phyloP scores from a whole-genome alignment of 140 eudicot genomes.

The Bidens hawaiensis region DNA sequence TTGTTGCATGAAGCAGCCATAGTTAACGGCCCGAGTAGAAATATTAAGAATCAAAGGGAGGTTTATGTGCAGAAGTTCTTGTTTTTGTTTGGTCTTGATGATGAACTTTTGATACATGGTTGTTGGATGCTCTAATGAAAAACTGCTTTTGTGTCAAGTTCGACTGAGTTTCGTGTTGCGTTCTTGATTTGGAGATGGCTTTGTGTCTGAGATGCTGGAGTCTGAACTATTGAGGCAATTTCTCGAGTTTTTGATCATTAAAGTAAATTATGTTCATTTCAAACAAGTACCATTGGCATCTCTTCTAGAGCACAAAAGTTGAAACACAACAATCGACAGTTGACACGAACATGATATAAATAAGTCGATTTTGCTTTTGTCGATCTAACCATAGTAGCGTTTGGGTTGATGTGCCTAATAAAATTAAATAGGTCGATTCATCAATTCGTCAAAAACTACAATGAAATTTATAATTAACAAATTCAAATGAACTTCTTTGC shows the following conservation, averaged over 20 bases:
- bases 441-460: too few relatives aligned
- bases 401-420: background rate
- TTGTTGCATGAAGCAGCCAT: conserved; percentile 10
- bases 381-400: background rate
- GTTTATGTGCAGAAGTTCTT: conserved; percentile 17
- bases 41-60: conserved; percentile 9
- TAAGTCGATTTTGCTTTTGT: too few relatives aligned
- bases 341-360: background rate
- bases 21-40: conserved; percentile 14
- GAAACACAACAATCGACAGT: background rate
- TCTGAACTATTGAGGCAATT: background rate
- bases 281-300: background rate
- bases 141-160: conserved; percentile 10
- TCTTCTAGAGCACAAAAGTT: background rate
- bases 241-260: background rate
- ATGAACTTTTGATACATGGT: conserved; percentile 6
- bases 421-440: background rate
- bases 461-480: too few relatives aligned
- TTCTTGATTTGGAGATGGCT: background rate
- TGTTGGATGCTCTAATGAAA: conserved; percentile 19
- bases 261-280: background rate
- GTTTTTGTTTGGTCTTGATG: conserved; percentile 7
- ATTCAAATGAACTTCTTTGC: background rate
- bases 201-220: background rate
- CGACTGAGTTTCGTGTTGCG: background rate